phyloP scores from a whole-genome alignment of 495 filamentous ascomycete genomes.

The Pyronema omphalodes region DNA sequence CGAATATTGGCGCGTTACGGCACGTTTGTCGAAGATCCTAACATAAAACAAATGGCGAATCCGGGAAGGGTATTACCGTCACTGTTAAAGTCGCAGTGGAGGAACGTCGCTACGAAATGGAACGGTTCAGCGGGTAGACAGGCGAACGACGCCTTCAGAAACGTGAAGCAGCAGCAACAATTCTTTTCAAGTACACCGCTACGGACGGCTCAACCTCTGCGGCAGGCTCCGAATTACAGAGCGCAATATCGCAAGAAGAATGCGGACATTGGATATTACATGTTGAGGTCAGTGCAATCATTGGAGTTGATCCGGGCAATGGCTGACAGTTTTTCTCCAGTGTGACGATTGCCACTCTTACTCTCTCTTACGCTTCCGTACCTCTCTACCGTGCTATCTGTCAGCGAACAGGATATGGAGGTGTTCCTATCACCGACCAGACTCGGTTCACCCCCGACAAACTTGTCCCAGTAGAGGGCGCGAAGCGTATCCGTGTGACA shows the following conservation, averaged over 20 bases:
- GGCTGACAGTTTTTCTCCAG: constrained; percentile 2
- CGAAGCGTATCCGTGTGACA: constrained; percentile 79
- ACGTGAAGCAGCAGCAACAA: not conserved
- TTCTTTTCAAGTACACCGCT: constrained; percentile 13
- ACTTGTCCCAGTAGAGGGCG: constrained; percentile 59
- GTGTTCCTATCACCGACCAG: constrained; percentile 68
- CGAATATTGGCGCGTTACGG: too few species aligned
- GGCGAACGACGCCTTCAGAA: too few species aligned
- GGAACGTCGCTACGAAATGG: too few species aligned
- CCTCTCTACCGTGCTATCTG: constrained; percentile 87
- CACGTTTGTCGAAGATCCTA: too few species aligned
- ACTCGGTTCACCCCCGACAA: constrained; percentile 43
- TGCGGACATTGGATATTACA: constrained; percentile 36
- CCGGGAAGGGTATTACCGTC: too few species aligned
- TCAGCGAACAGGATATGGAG: constrained; percentile 88
- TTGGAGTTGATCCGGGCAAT: not conserved
- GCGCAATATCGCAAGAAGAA: constrained; percentile 41
- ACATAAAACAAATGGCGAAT: too few species aligned
- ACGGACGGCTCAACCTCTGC: not conserved
- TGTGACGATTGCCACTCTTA: constrained; percentile 54
- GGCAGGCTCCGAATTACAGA: constrained; percentile 25
- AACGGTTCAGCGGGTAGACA: too few species aligned
- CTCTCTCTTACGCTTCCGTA: constrained; percentile 86
- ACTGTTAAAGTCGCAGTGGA: too few species aligned
- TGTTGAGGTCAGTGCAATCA: constrained; percentile 10